phyloP scores from a whole-genome alignment of 805 yeast genomes.

The Monosporozyma solicola region DNA sequence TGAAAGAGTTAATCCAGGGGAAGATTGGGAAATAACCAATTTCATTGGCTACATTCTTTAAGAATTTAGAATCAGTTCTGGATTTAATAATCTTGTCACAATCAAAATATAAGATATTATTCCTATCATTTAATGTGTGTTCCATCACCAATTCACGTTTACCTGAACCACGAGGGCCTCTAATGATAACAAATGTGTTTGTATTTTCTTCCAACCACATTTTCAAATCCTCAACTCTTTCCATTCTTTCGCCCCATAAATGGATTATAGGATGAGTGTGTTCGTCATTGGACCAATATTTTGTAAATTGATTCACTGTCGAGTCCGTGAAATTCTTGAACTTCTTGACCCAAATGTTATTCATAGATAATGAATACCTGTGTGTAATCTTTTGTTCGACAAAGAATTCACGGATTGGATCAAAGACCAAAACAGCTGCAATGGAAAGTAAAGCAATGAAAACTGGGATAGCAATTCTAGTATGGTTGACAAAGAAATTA shows the following conservation, averaged over 20 bases:
- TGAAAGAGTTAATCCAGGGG: slow-evolving; percentile 79
- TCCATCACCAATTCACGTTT: slow-evolving; percentile 69
- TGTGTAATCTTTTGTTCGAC: slow-evolving; percentile 65
- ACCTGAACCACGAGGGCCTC: slow-evolving; percentile 96
- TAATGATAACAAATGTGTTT: slow-evolving; percentile 81
- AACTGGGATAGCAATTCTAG: slow-evolving; percentile 74
- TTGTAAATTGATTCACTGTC: slow-evolving; percentile 32
- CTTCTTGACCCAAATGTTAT: slow-evolving; percentile 31
- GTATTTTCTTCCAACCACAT: slow-evolving; percentile 81
- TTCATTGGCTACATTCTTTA: slow-evolving; percentile 61
- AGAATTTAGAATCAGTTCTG: slow-evolving; percentile 60
- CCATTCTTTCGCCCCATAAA: slow-evolving; percentile 66
- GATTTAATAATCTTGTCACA: slow-evolving; percentile 70
- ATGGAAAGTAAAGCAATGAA: slow-evolving; percentile 72
- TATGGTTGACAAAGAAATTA: slow-evolving; percentile 61
- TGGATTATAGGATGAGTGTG: slow-evolving; percentile 18
- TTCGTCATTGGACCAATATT: slow-evolving; percentile 29
- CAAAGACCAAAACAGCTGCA: slow-evolving; percentile 77
- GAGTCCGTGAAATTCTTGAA: slow-evolving; percentile 32
- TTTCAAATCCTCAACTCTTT: slow-evolving; percentile 56
- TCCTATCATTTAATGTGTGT: slow-evolving; percentile 51
- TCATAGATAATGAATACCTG: slow-evolving; percentile 43
- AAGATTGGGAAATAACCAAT: slow-evolving; percentile 90
- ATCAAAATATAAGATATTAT: slow-evolving; percentile 60
- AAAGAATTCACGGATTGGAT: slow-evolving; percentile 81